Evolutionary conservation across 345 rosid genomes (phyloP), one percentile per base, ranked within the genome.

Genomic region (Arabidopsis suecica): DNA sequence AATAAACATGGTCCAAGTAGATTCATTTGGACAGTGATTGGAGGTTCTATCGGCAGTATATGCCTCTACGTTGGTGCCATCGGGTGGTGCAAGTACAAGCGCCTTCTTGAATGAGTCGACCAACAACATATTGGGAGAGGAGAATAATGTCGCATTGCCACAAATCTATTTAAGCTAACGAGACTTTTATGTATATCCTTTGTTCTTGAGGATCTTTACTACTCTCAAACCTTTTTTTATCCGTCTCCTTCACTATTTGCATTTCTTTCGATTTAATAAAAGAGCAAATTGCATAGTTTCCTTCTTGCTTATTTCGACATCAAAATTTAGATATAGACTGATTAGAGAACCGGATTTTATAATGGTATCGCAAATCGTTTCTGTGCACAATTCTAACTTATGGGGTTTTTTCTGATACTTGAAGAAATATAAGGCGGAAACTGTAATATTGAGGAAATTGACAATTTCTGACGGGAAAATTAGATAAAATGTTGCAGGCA

Each of bases 31-130:
- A 89, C 97, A 0, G 84, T 88, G 34, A 83, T 91, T 20, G 97
- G 97, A 36, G 82, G 96, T 65, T 40, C 86, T 42, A 42, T 85
- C 1, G 97, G 90, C 6, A 78, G 79, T 65, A 22, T 95, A 40
- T 81, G 87, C 81, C 83, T 92, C 3, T 95, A 92, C 30, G 87
- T 87, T 14, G 49, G 84, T 65, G 97, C 91, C 36, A 89, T 95
- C 64, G 92, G 96, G 42, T 92, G 93, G 97, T 90, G 85, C 54
- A 95, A 85, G 82, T 75, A 89, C 86, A 90, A 86, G 85, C 84
- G 96, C 18, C 76, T 95, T 76, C 83, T 95, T 33, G 91, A 88
- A 57, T 91, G 78, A 78, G 7, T 51, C 7, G n/a, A 33, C 30
- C 47, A 30, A 33, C 47, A 30, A 33, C 14, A 33, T 57, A 48